phyloP scores from a whole-genome alignment of 345 rosid species.

The Arabis hirsuta region DNA sequence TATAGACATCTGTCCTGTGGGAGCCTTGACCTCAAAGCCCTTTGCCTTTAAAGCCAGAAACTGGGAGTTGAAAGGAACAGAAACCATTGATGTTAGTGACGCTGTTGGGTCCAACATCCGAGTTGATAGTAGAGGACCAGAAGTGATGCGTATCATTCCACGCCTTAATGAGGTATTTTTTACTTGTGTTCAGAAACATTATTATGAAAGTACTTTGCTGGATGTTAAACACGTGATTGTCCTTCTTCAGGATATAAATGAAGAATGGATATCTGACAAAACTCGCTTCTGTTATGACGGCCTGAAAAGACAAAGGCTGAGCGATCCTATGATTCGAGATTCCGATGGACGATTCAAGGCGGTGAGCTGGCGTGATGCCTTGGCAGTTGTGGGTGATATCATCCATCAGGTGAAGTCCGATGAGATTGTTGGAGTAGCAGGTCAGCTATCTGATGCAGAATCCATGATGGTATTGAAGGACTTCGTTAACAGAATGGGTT shows the following conservation, averaged over 20 bases:
- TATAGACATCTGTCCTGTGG: slow-evolving; percentile 97
- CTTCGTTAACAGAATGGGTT: slow-evolving; percentile 91
- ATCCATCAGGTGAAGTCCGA: slow-evolving; percentile 76
- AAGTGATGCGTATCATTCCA: slow-evolving; percentile 91
- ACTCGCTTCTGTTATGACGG: slow-evolving; percentile 97
- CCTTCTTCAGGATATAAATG: slow-evolving; percentile 85
- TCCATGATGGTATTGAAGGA: slow-evolving; percentile 99
- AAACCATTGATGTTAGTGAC: slow-evolving; percentile 92
- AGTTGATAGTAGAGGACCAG: slow-evolving; percentile 98
- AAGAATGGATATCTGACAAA: slow-evolving; percentile 99
- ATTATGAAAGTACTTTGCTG: background rate
- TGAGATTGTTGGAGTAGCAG: slow-evolving; percentile 90
- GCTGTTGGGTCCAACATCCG: slow-evolving; percentile 98
- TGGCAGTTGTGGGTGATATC: slow-evolving; percentile 87
- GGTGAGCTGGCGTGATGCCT: slow-evolving; percentile 97
- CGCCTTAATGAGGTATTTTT: slow-evolving; percentile 85
- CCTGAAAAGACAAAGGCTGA: slow-evolving; percentile 96
- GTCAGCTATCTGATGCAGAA: slow-evolving; percentile 94
- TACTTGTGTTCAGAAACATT: background rate
- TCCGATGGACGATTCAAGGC: slow-evolving; percentile 87
- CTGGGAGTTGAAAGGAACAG: slow-evolving; percentile 99
- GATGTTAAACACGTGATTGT: slow-evolving; percentile 29
- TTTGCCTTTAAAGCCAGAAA: slow-evolving; percentile 99
- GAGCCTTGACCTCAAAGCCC: slow-evolving; percentile 97
- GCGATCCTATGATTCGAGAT: slow-evolving; percentile 97